Percentiles rank a stretch among this genome's conserved stretches.
Conservation (phyloP, 306 rosid genomes). For the Ormosia emarginata region DNA sequence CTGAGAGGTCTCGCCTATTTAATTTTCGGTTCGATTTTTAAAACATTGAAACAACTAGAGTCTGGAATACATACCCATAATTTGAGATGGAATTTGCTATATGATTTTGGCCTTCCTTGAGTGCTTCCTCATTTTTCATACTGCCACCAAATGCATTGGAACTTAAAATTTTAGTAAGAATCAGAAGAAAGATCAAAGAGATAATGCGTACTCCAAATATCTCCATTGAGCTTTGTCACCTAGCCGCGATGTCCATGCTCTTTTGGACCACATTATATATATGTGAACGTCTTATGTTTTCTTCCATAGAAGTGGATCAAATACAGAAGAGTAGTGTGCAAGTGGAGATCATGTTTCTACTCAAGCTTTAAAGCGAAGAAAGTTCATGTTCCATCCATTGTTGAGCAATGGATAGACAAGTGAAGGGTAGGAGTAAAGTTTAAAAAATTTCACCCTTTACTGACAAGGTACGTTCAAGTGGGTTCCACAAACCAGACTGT, state of each 20-base stretch:
- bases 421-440: constrained; percentile 53
- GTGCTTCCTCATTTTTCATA: constrained; percentile 24
- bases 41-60: no score
- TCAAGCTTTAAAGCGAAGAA: constrained; percentile 79
- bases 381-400: constrained; percentile 21
- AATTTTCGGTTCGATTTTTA: no score
- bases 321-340: constrained; percentile 34
- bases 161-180: constrained; percentile 19
- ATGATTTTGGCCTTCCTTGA: constrained; percentile 37
- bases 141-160: constrained; percentile 26
- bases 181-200: constrained; percentile 36
- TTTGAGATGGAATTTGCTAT: constrained; percentile 24
- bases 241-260: constrained; percentile 21
- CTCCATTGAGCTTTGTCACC: constrained; percentile 46
- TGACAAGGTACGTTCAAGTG: constrained; percentile 27
- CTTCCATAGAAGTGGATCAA: constrained; percentile 3
- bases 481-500: constrained; percentile 30
- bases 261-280: constrained; percentile 29
- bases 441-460: constrained; percentile 5
- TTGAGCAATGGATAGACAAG: constrained; percentile 12
- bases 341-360: constrained; percentile 32
- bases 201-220: neutral
- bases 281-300: neutral
- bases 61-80: constrained; percentile 31
- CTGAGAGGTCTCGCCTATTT: no score